These are phyloP conservation scores for Gremmenia infestans DNA, from an alignment of 2,329 filamentous ascomycete species.

Conservation along the genomic window DNA sequence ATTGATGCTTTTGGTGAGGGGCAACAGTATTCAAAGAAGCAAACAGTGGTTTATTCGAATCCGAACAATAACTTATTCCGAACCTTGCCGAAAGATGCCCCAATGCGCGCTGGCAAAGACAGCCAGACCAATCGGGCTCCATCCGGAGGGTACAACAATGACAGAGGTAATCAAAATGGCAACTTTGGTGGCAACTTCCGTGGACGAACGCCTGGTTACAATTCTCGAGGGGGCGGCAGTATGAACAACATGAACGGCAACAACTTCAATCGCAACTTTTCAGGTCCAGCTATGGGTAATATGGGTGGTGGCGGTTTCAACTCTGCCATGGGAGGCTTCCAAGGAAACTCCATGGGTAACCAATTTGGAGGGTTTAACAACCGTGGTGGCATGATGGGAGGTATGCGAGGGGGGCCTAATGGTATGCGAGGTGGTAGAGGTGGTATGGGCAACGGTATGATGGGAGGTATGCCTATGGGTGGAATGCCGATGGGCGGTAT, in stretches of 20 bases:
- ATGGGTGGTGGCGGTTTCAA: conserved; percentile 41
- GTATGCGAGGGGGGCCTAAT: conserved; percentile 47
- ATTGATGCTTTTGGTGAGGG: conserved; percentile 62
- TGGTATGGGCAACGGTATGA: conserved; percentile 41
- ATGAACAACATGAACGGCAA: conserved; percentile 47
- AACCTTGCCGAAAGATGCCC: conserved; percentile 84
- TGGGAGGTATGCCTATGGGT: conserved; percentile 48
- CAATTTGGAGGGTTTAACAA: conserved; percentile 48
- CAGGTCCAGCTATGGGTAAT: conserved; percentile 39
- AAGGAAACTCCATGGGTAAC: conserved; percentile 38
- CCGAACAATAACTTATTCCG: conserved; percentile 82
- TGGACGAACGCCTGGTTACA: conserved; percentile 45
- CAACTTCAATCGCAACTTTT: conserved; percentile 47
- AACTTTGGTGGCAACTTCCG: conserved; percentile 39
- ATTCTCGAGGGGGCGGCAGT: conserved; percentile 33
- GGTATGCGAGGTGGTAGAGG: conserved; percentile 55
- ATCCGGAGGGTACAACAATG: conserved; percentile 46
- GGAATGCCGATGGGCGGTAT: conserved; percentile 48
- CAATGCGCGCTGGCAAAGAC: conserved; percentile 62
- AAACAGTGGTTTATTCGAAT: conserved; percentile 69
- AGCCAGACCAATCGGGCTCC: conserved; percentile 48
- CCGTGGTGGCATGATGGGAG: conserved; percentile 48
- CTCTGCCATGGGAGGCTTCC: conserved; percentile 41
- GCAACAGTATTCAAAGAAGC: conserved; percentile 54
- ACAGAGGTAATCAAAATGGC: conserved; percentile 32